phyloP scores from a whole-genome alignment of 306 rosid genomes.

The Cucurbita pepo region DNA sequence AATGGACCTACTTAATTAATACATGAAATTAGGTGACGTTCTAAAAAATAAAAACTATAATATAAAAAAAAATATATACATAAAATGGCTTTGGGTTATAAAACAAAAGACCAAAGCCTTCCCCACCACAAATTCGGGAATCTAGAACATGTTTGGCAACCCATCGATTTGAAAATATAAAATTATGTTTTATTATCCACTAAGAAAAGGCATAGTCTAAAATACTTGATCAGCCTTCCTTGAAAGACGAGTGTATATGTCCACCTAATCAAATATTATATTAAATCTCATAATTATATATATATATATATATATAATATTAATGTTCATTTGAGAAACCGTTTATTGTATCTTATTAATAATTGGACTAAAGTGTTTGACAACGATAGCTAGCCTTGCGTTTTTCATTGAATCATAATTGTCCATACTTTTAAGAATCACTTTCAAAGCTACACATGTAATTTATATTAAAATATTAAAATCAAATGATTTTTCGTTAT shows the following conservation, averaged over 20 bases:
- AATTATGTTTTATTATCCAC: neutral
- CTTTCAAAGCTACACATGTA: neutral
- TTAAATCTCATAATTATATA: neutral
- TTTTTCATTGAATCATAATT: neutral
- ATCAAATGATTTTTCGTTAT: neutral
- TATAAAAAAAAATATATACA: neutral
- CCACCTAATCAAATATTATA: neutral
- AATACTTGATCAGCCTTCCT: neutral
- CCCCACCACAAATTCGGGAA: constrained; percentile 6
- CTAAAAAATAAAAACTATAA: neutral
- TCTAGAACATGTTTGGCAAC: constrained; percentile 8
- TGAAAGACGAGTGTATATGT: constrained; percentile 1
- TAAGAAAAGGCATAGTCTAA: neutral
- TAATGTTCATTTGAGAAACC: neutral
- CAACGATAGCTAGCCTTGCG: neutral
- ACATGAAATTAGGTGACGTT: neutral
- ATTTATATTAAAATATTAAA: neutral
- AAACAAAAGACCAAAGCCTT: neutral
- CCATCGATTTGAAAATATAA: neutral
- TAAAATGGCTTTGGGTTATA: neutral
- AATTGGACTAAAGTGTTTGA: neutral
- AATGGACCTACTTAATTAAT: neutral
- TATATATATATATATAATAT: too few species aligned
- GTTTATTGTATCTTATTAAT: neutral
- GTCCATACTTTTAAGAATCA: neutral